phyloP scores from a whole-genome alignment of 2,329 filamentous ascomycete species.

The Diaporthe caulivora region DNA sequence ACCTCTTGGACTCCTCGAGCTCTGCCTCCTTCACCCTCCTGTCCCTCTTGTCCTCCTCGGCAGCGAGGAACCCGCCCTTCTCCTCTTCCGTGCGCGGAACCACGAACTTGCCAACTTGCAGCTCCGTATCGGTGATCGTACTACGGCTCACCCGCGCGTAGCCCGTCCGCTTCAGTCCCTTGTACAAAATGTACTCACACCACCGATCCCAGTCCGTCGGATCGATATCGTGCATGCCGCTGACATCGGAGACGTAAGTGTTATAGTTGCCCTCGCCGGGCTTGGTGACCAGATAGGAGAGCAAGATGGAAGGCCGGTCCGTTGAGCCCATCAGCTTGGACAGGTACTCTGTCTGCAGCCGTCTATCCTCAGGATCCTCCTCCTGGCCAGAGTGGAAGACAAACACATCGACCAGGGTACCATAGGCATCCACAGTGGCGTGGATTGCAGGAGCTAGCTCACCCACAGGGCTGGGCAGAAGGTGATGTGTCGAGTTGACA shows the following conservation, averaged over 20 bases:
- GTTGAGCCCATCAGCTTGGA: slow-evolving; percentile 88
- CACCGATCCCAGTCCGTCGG: slow-evolving; percentile 94
- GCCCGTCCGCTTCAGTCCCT: slow-evolving; percentile 84
- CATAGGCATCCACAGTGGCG: slow-evolving; percentile 95
- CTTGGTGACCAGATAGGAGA: slow-evolving; percentile 93
- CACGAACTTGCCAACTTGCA: slow-evolving; percentile 96
- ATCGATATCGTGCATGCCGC: slow-evolving; percentile 96
- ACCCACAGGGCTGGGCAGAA: slow-evolving; percentile 92
- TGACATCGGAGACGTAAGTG: slow-evolving; percentile 87
- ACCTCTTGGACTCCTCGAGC: slow-evolving; percentile 82
- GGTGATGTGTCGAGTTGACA: slow-evolving; percentile 94
- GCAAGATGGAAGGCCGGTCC: slow-evolving; percentile 82
- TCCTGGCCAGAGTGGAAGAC: slow-evolving; percentile 99
- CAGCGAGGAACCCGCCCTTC: slow-evolving; percentile 54
- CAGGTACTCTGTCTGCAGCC: slow-evolving; percentile 88
- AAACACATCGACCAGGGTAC: slow-evolving; percentile 89
- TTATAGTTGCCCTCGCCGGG: slow-evolving; percentile 96
- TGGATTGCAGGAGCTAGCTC: slow-evolving; percentile 97
- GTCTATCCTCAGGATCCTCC: slow-evolving; percentile 92
- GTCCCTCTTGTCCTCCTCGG: slow-evolving; percentile 67
- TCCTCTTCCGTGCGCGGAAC: slow-evolving; percentile 78
- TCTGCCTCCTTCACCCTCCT: slow-evolving; percentile 75
- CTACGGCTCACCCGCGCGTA: slow-evolving; percentile 91
- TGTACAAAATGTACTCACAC: slow-evolving; percentile 99
- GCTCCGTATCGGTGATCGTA: slow-evolving; percentile 96